Evolutionary conservation across 1,284 basidiomycete species (phyloP), one percentile per base, ranked within the genome.

Genomic region (Phellopilus nigrolimitatus): DNA sequence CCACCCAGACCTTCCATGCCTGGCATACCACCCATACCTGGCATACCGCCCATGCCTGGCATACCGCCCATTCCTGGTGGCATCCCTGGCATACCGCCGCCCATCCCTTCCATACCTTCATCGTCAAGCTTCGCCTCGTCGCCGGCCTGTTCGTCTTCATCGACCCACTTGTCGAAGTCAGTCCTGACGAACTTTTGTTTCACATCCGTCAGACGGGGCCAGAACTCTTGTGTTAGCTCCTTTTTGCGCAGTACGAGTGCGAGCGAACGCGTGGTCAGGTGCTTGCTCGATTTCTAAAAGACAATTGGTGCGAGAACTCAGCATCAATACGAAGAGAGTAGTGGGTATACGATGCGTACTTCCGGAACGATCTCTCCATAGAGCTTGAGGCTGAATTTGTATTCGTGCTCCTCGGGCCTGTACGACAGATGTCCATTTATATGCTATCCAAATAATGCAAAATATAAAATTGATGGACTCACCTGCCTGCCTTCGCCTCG

Each of bases 131-230:
- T 67, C 6, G 62, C 62, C 3, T 59, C 59, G 15, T 69, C 74
- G 44, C 74, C 85, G 28, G 91, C 87, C 71, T 97, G 93, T 68
- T 97, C 93, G 64, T 97, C 93, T 73, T 97, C 93, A 65, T 95
- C 93, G 46, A 88, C 87, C 92, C 92, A 97, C 71, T 89, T 94
- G 62, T 75, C 73, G 66, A 94, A 95, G 69, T 95, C 91, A 44
- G 91, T 94, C 77, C 92, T 94, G 67, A 95, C 72, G 71, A 82
- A 94, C 49, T 81, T 72, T 54, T 76, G 80, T 70, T 80, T 90
- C 69, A 92, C 93, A 58, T 89, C 88, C 70, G 88, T 91, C 48
- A 97, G 73, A 55, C 92, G 80, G 17, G 90, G 86, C 93, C 93
- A 97, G 71, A 80, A 97, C 62, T 92, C 93, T 17, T 70, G 66